Percentiles rank a stretch among this genome's conserved stretches.
phyloP scores from a whole-genome alignment of 306 rosid genomes.

The Cicer arietinum region DNA sequence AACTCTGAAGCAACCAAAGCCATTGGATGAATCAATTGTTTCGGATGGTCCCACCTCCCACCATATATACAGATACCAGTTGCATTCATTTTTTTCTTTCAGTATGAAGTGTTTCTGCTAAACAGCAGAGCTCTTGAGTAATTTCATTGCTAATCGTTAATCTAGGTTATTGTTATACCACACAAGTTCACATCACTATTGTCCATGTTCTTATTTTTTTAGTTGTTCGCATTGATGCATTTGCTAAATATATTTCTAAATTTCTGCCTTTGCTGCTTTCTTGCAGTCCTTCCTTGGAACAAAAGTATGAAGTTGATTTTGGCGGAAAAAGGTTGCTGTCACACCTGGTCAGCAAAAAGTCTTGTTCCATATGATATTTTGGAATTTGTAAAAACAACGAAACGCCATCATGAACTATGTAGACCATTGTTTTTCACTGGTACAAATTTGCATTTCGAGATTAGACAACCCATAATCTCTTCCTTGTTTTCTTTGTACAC shows the following conservation, averaged over 20 bases:
- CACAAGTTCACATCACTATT: constrained; percentile 4
- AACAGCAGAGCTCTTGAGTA: constrained; percentile 14
- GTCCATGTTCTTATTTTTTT: constrained; percentile 11
- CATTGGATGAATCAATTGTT: constrained; percentile 22
- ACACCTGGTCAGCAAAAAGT: constrained; percentile 49
- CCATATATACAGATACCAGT: constrained; percentile 19
- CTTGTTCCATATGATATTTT: constrained; percentile 53
- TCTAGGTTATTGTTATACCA: constrained; percentile 8
- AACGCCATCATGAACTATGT: constrained; percentile 46
- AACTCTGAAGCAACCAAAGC: constrained; percentile 32
- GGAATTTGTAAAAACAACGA: constrained; percentile 54
- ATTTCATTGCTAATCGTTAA: constrained; percentile 9
- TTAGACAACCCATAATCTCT: constrained; percentile 47
- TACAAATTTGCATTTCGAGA: constrained; percentile 55
- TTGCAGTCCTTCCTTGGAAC: constrained; percentile 81
- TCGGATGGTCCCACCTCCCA: constrained; percentile 20
- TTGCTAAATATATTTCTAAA: constrained; percentile 17
- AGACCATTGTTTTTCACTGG: constrained; percentile 52
- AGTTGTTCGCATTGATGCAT: constrained; percentile 16
- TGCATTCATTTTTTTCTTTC: constrained; percentile 25
- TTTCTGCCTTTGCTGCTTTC: not conserved
- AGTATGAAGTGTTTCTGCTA: constrained; percentile 26
- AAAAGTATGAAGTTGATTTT: constrained; percentile 54
- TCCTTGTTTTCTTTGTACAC: constrained; percentile 57
- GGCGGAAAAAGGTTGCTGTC: constrained; percentile 48